Evolutionary conservation across 2,329 filamentous ascomycete species (phyloP).

Genomic region (Escovopsis weberi): DNA sequence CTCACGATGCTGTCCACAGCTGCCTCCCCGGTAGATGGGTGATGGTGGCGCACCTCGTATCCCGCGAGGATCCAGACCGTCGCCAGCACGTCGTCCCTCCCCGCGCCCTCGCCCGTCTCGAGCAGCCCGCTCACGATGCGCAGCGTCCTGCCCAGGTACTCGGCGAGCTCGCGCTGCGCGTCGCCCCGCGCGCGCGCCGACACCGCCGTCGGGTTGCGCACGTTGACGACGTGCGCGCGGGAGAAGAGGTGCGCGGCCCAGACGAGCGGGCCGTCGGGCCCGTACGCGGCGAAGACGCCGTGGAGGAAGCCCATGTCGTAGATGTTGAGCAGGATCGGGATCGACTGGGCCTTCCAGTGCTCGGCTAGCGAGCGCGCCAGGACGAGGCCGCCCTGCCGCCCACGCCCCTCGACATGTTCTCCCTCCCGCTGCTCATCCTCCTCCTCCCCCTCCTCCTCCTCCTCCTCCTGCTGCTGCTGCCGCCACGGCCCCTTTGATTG

Average conservation of each 20-base stretch:
- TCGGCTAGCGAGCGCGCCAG: slow-evolving; percentile 14
- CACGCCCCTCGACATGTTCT: too few species aligned
- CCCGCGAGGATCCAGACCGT: slow-evolving; percentile 26
- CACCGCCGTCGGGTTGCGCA: slow-evolving; percentile 18
- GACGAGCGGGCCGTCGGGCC: slow-evolving; percentile 19
- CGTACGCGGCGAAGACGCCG: slow-evolving; percentile 12
- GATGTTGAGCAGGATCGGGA: slow-evolving; percentile 24
- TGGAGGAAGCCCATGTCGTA: slow-evolving; percentile 23
- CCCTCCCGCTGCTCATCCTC: slow-evolving; percentile 1
- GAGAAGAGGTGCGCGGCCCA: slow-evolving; percentile 27
- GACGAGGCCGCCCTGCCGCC: slow-evolving; percentile 2
- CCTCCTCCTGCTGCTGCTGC: too few species aligned
- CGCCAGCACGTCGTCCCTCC: slow-evolving; percentile 22
- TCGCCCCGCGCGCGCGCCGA: slow-evolving; percentile 12
- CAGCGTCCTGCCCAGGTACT: slow-evolving; percentile 23
- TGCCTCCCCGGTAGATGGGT: too few species aligned
- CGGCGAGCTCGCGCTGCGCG: slow-evolving; percentile 18
- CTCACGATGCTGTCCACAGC: too few species aligned
- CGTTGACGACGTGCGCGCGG: slow-evolving; percentile 24
- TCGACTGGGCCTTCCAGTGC: slow-evolving; percentile 24
- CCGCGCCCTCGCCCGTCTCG: slow-evolving; percentile 13
- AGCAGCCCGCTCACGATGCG: slow-evolving; percentile 24
- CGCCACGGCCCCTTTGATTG: too few species aligned
- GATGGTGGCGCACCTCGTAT: slow-evolving; percentile 27
- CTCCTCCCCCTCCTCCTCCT: too few species aligned